Evolutionary conservation across 345 rosid species (phyloP).

Genomic region (Erodium maritimum): DNA sequence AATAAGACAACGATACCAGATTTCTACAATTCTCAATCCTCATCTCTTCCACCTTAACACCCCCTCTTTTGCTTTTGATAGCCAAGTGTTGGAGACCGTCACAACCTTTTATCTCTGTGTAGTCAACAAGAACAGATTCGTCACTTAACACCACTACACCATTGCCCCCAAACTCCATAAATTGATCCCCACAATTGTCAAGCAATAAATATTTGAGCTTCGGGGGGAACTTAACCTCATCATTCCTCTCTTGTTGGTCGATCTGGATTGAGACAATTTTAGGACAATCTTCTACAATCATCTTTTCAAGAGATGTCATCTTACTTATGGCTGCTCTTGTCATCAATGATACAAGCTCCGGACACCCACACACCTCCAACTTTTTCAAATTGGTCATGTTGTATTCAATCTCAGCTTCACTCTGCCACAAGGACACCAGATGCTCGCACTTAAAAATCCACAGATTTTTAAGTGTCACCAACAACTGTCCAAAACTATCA

Average conservation of each 20-base stretch:
- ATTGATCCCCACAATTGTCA: background rate
- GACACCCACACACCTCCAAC: background rate
- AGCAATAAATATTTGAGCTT: background rate
- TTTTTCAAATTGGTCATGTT: background rate
- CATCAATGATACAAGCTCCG: background rate
- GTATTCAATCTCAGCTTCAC: background rate
- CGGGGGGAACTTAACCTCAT: background rate
- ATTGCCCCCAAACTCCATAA: background rate
- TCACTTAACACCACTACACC: background rate
- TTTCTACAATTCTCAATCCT: background rate
- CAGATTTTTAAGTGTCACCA: too few relatives aligned
- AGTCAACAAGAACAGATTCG: background rate
- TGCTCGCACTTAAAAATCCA: too few relatives aligned
- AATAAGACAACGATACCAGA: background rate
- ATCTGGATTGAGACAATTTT: background rate
- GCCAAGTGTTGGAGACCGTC: background rate
- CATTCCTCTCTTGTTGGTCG: background rate
- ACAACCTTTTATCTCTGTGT: background rate
- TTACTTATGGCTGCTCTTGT: background rate
- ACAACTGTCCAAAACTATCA: too few relatives aligned
- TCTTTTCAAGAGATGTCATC: background rate
- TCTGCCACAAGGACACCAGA: background rate
- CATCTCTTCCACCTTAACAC: background rate
- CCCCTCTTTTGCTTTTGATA: background rate
- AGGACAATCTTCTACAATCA: background rate